These are phyloP conservation scores for Kodamaea anthophila DNA, from an alignment of 1,139 yeast genomes.

Conservation along the genomic window DNA sequence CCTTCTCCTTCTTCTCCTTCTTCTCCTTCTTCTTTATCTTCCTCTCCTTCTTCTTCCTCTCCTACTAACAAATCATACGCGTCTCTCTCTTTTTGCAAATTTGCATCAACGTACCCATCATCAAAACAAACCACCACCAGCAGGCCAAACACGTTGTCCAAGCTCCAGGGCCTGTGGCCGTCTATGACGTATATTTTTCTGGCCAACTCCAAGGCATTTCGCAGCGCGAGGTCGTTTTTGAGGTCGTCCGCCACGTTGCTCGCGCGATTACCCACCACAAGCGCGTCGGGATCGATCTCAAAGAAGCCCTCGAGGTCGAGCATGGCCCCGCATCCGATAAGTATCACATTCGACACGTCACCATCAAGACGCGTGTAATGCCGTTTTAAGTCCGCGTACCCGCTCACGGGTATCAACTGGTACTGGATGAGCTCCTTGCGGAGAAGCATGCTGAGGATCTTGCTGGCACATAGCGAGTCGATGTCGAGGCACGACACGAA, in stretches of 20 bases:
- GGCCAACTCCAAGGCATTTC: constrained; percentile 17
- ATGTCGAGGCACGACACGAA: constrained; percentile 88
- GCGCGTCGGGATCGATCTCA: constrained; percentile 54
- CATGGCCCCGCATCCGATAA: constrained; percentile 95
- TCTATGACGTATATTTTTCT: constrained; percentile 75
- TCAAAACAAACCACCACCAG: constrained; percentile 78
- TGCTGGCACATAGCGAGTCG: constrained; percentile 88
- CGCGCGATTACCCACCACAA: constrained; percentile 9
- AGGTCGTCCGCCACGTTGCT: constrained; percentile 12
- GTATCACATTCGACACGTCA: constrained; percentile 70
- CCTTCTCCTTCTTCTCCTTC: constrained; percentile 21
- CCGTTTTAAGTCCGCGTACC: constrained; percentile 68
- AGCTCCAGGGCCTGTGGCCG: constrained; percentile 94
- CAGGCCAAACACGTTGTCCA: constrained; percentile 87
- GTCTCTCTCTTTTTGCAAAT: constrained; percentile 42
- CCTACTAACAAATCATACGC: constrained; percentile 47
- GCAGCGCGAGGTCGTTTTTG: constrained; percentile 8
- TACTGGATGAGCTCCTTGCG: constrained; percentile 81
- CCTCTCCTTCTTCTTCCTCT: constrained; percentile 18
- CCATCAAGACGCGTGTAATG: constrained; percentile 63
- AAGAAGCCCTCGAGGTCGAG: constrained; percentile 78
- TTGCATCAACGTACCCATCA: constrained; percentile 69
- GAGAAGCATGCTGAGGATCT: constrained; percentile 62
- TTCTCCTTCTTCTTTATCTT: constrained; percentile 27
- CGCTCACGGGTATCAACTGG: constrained; percentile 91